phyloP scores from a whole-genome alignment of 2,329 filamentous ascomycete species.

The Chaetoscypha palmicola region DNA sequence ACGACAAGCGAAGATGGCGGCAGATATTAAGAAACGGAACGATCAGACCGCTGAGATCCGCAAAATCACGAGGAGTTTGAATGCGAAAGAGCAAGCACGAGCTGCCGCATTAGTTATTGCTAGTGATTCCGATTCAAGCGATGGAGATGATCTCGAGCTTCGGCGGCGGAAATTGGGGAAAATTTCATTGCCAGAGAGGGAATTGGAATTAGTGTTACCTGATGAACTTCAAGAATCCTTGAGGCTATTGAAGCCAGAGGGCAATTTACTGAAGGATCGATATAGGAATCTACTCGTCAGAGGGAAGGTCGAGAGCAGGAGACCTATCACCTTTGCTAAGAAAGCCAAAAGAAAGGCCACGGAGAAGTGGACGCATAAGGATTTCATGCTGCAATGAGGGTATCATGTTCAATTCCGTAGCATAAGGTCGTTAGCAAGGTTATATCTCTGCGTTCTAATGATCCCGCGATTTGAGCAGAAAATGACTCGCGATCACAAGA shows the following conservation, averaged over 20 bases:
- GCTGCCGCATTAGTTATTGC: conserved; percentile 39
- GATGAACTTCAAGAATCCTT: conserved; percentile 80
- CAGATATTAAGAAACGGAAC: conserved; percentile 64
- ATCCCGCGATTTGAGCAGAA: too few relatives aligned
- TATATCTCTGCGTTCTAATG: too few relatives aligned
- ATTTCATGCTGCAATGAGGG: conserved; percentile 53
- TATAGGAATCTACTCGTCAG: conserved; percentile 84
- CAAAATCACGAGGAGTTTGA: conserved; percentile 58
- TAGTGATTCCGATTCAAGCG: conserved; percentile 44
- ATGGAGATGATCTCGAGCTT: conserved; percentile 56
- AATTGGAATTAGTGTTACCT: conserved; percentile 72
- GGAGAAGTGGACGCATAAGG: conserved; percentile 98
- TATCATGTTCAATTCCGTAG: too few relatives aligned
- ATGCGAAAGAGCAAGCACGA: conserved; percentile 47
- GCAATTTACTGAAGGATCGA: conserved; percentile 87
- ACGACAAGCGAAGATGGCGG: conserved; percentile 66
- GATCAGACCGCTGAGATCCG: conserved; percentile 66
- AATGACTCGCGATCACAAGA: too few relatives aligned
- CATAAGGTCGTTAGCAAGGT: too few relatives aligned
- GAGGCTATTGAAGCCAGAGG: conserved; percentile 80
- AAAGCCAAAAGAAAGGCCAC: conserved; percentile 74
- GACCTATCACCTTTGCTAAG: conserved; percentile 72
- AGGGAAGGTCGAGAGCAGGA: conserved; percentile 80
- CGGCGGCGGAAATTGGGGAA: conserved; percentile 70
- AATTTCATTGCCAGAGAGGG: conserved; percentile 65